Evolutionary conservation across 768 basidiomycete species (phyloP).

Genomic region (Podaxis carcinomalis): DNA sequence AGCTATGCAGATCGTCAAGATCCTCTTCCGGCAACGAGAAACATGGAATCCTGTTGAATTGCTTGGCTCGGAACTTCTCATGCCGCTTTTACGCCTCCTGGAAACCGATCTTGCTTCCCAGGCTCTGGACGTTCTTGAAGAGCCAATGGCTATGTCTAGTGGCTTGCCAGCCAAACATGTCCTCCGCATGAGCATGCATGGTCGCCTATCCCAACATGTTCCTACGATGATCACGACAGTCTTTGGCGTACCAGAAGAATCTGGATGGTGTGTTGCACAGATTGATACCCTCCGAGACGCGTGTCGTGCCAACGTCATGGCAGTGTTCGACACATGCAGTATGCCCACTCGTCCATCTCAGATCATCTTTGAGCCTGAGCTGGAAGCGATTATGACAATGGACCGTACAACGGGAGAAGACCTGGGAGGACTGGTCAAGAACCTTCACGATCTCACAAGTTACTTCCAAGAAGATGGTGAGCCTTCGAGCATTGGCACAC

Average conservation of each 20-base stretch:
- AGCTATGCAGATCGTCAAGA: slow-evolving; percentile 83
- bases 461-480: slow-evolving; percentile 58
- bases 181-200: slow-evolving; percentile 88
- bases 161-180: slow-evolving; percentile 80
- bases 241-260: slow-evolving; percentile 77
- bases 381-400: slow-evolving; percentile 39
- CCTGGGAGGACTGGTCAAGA: slow-evolving; percentile 73
- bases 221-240: slow-evolving; percentile 51
- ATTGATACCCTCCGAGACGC: slow-evolving; percentile 53
- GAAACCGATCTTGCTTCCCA: slow-evolving; percentile 81
- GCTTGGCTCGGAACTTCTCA: slow-evolving; percentile 81
- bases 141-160: slow-evolving; percentile 76
- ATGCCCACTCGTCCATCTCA: slow-evolving; percentile 65
- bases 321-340: slow-evolving; percentile 83
- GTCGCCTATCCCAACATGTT: slow-evolving; percentile 28
- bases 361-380: slow-evolving; percentile 69
- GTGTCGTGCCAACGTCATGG: slow-evolving; percentile 76
- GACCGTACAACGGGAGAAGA: slow-evolving; percentile 47
- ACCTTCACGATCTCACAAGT: slow-evolving; percentile 69
- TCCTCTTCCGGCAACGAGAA: slow-evolving; percentile 83
- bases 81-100: slow-evolving; percentile 87
- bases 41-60: slow-evolving; percentile 68
- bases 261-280: slow-evolving; percentile 85
- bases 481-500: slow-evolving; percentile 20
- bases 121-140: slow-evolving; percentile 91